These are phyloP conservation scores for Fonsecaea pedrosoi DNA, from an alignment of 2,329 filamentous ascomycete genomes.

Conservation along the genomic window DNA sequence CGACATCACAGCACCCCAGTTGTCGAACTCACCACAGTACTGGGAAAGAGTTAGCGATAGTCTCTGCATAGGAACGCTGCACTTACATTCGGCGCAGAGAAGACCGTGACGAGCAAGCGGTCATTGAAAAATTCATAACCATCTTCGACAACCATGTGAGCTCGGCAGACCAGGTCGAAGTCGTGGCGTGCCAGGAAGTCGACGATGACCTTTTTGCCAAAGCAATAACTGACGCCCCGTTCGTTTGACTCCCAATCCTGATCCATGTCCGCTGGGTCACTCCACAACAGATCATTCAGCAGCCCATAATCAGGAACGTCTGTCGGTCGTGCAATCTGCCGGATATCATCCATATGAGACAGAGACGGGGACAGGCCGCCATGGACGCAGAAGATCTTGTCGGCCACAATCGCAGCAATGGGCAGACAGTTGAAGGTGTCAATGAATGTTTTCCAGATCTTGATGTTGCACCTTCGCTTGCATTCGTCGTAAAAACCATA, in stretches of 20 bases:
- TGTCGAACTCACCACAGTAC: conserved; percentile 99
- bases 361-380: conserved; percentile 91
- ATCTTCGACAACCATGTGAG: conserved; percentile 99
- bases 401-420: conserved; percentile 94
- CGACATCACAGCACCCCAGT: conserved; percentile 99
- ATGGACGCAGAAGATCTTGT: conserved; percentile 97
- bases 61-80: neutral
- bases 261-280: conserved; percentile 97
- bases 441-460: conserved; percentile 97
- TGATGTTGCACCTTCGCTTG: conserved; percentile 94
- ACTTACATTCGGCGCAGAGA: conserved; percentile 94
- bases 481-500: conserved; percentile 99
- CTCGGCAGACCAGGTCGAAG: conserved; percentile 95
- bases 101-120: conserved; percentile 91
- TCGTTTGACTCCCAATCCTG: conserved; percentile 98
- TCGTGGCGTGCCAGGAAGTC: conserved; percentile 94
- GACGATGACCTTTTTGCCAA: conserved; percentile 97
- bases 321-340: conserved; percentile 91
- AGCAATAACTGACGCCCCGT: conserved; percentile 95
- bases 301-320: conserved; percentile 97
- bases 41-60: conserved; percentile 46
- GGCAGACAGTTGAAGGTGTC: conserved; percentile 96
- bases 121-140: conserved; percentile 99
- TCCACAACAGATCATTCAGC: conserved; percentile 95
- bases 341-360: conserved; percentile 97